These are phyloP conservation scores for Cyphellophora europaea DNA, from an alignment of 2,329 filamentous ascomycete genomes.

Conservation along the genomic window DNA sequence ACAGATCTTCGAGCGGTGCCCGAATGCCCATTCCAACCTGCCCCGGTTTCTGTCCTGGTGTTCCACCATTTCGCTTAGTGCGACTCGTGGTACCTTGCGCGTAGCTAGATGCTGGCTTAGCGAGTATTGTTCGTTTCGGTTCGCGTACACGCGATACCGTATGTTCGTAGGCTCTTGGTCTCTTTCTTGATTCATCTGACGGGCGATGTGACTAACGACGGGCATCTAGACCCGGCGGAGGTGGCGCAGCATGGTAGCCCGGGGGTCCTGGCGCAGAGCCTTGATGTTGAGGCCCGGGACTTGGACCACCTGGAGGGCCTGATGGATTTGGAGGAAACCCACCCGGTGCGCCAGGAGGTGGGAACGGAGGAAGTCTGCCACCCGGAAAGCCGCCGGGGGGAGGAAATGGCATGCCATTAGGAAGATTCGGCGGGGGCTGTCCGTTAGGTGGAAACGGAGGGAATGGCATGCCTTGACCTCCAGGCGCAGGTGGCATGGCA, in stretches of 20 bases:
- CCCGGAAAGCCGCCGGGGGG: constrained; percentile 38
- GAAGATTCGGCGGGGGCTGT: constrained; percentile 29
- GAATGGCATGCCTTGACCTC: constrained; percentile 40
- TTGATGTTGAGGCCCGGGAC: constrained; percentile 12
- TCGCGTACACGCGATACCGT: background rate
- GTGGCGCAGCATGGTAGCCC: background rate
- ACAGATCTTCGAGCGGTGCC: too few relatives aligned
- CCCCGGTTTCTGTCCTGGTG: too few relatives aligned
- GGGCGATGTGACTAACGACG: background rate
- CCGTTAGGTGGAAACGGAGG: constrained; percentile 44
- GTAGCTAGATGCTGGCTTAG: too few relatives aligned
- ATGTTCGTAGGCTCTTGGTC: background rate
- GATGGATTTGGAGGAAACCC: constrained; percentile 21
- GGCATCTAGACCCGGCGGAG: background rate
- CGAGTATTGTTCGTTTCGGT: background rate
- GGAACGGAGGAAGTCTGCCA: constrained; percentile 41
- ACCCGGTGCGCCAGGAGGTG: constrained; percentile 24
- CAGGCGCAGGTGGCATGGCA: constrained; percentile 44
- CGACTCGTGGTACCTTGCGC: too few relatives aligned
- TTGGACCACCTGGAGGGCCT: constrained; percentile 16
- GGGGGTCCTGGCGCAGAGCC: constrained; percentile 17
- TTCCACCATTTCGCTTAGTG: too few relatives aligned
- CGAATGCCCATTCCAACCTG: too few relatives aligned
- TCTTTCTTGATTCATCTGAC: background rate
- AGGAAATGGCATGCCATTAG: constrained; percentile 34